phyloP scores from a whole-genome alignment of 345 rosid species.

The Citrus maxima region DNA sequence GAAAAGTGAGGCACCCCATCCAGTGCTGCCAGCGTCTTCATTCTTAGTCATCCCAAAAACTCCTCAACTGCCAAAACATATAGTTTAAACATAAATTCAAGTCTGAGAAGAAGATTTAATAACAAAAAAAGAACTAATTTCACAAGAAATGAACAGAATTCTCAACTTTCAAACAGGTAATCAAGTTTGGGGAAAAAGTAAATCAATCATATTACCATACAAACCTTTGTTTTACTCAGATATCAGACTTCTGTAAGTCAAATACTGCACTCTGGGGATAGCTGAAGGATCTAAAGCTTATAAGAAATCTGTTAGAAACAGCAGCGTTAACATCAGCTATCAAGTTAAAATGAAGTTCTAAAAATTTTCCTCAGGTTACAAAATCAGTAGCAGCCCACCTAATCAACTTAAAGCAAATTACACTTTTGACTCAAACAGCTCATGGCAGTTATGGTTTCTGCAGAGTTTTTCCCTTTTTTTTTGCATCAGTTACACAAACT shows the following conservation, averaged over 20 bases:
- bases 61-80: slow-evolving; percentile 28
- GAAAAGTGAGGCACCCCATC: slow-evolving; percentile 75
- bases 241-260: not conserved
- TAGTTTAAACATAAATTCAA: slow-evolving; percentile 1
- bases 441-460: not conserved
- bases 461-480: not conserved
- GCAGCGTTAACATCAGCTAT: not conserved
- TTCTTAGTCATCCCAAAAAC: slow-evolving; percentile 52
- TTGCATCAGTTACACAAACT: slow-evolving; percentile 11
- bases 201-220: not conserved
- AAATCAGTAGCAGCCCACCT: not conserved
- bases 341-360: not conserved
- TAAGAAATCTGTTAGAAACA: not conserved
- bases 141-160: not conserved
- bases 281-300: not conserved
- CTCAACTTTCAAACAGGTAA: not conserved
- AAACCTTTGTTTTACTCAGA: not conserved
- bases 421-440: slow-evolving; percentile 1
- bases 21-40: slow-evolving; percentile 73
- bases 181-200: not conserved
- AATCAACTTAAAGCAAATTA: not conserved
- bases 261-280: not conserved
- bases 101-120: not conserved
- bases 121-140: not conserved
- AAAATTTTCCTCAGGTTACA: not conserved